Evolutionary conservation across 1,284 basidiomycete species (phyloP), one percentile per base, ranked within the genome.

Genomic region (Dichomitus squalens): DNA sequence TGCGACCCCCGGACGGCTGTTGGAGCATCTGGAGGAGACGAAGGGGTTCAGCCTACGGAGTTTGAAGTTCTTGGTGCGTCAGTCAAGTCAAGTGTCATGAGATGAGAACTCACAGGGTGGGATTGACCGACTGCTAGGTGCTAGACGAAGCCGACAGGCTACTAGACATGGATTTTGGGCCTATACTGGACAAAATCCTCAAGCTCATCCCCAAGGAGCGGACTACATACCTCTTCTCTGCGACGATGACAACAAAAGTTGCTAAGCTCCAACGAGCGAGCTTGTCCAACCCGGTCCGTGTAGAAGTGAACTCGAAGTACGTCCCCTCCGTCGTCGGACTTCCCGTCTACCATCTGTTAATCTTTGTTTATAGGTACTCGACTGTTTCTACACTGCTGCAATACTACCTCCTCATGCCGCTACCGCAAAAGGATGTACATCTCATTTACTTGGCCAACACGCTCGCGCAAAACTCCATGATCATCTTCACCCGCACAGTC

Each of bases 211-310:
- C 97, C 18, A 92, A 89, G 69, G 96, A 99, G 69, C 85, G 97
- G 20, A 92, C 90, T 34, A 99, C 97, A 0, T 98, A 96, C 73
- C 83, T 99, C 1, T 99, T 97, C 79, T 97, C 95, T 14, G 97
- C 97, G 1, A 99, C 97, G n/a, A 99, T 99, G 96, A 98, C 96
- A 2, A 97, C 95, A 21, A 99, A 98, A 75, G 95, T 99, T 9
- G 95, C 94, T 23, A 98, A 99, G 74, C 80, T 99, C 7, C 96
- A 99, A 73, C 80, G 97, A 54, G 96, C 97, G n/a, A 95, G 92
- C 79, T 79, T 99, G 68, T 86, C 87, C 52, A 97, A 97, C 71
- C 97, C 97, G 7, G 87, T 98, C n/a, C 85, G 93, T 63, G 88
- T 99, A 7, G 95, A 99, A 75, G 95, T 97, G 1, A 93, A 88